A percentile compares a stretch with the other conserved stretches of the same genome.
These are phyloP conservation scores for Helichrysum umbraculigerum DNA, from an alignment of 129 eudicot genomes.

Conservation along the genomic window DNA sequence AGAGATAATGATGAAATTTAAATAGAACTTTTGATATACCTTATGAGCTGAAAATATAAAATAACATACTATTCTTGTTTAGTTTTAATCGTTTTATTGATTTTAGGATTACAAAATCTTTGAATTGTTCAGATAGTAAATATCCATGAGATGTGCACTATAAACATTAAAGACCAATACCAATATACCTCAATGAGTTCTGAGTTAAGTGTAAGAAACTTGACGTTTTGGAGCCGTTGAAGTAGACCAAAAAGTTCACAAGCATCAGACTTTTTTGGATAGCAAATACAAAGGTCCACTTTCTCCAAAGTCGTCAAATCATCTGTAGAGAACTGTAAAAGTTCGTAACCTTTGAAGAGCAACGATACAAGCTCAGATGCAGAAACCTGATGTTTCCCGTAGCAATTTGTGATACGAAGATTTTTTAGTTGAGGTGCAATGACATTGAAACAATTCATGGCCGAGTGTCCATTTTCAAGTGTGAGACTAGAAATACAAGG, in stretches of 20 bases:
- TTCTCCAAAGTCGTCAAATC: constrained; percentile 20
- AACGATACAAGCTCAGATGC: constrained; percentile 23
- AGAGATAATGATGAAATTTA: too few relatives aligned
- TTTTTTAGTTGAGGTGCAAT: constrained; percentile 24
- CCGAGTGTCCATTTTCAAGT: neutral
- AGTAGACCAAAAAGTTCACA: neutral
- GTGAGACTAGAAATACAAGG: constrained; percentile 20
- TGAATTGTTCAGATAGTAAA: neutral
- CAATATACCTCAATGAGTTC: constrained; percentile 15
- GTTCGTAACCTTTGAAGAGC: neutral
- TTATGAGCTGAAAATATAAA: neutral
- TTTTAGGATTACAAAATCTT: neutral
- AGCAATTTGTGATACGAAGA: neutral
- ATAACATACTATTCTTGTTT: neutral
- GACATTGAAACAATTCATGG: neutral
- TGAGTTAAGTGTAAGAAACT: constrained; percentile 16
- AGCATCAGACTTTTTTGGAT: neutral
- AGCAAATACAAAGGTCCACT: constrained; percentile 2
- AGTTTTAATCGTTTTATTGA: neutral
- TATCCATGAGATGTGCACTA: neutral
- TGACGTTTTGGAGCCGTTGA: constrained; percentile 7
- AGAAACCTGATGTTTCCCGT: neutral
- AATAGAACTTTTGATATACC: too few relatives aligned
- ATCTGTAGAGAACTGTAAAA: neutral
- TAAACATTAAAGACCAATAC: neutral